A percentile compares a stretch with the other conserved stretches of the same genome.
Conservation (phyloP, 768 basidiomycete genomes). For the Coprinopsis cinerea region DNA sequence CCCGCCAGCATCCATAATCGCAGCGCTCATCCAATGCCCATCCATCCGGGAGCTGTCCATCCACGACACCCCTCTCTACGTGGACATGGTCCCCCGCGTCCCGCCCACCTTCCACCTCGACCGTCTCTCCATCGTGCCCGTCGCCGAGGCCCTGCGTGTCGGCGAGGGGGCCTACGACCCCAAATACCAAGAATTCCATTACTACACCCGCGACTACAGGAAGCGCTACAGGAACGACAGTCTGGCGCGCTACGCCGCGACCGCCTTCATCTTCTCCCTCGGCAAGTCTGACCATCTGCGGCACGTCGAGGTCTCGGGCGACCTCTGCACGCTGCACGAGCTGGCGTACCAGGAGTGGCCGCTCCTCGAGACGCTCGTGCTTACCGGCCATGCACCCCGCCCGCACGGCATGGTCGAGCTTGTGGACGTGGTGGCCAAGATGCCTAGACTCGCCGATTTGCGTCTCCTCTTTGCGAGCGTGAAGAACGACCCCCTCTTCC, state of each 20-base stretch:
- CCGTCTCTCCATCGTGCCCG: conserved; percentile 29
- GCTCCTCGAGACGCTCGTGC: conserved; percentile 29
- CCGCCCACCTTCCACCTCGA: conserved; percentile 28
- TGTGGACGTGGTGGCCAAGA: conserved; percentile 27
- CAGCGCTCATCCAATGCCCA: conserved; percentile 28
- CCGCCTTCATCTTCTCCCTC: conserved; percentile 26
- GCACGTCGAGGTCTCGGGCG: conserved; percentile 34
- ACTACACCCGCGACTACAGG: conserved; percentile 34
- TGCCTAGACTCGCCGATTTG: conserved; percentile 28
- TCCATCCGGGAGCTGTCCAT: conserved; percentile 31
- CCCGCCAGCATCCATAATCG: conserved; percentile 30
- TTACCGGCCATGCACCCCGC: conserved; percentile 34
- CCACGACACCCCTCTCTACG: conserved; percentile 34
- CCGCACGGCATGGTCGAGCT: conserved; percentile 20
- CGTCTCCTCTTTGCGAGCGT: conserved; percentile 29
- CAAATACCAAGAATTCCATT: conserved; percentile 28
- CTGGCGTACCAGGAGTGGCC: conserved; percentile 30
- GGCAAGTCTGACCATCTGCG: conserved; percentile 24
- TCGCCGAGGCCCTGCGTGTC: conserved; percentile 34
- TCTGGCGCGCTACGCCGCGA: conserved; percentile 24
- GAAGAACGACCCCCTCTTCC: conserved; percentile 22
- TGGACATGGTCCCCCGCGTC: conserved; percentile 26
- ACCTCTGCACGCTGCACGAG: conserved; percentile 26
- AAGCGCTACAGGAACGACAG: conserved; percentile 31
- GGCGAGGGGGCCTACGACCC: conserved; percentile 36